These are phyloP conservation scores for Taiozyma sp. DNA, from an alignment of 1,139 yeast genomes.

Conservation along the genomic window DNA sequence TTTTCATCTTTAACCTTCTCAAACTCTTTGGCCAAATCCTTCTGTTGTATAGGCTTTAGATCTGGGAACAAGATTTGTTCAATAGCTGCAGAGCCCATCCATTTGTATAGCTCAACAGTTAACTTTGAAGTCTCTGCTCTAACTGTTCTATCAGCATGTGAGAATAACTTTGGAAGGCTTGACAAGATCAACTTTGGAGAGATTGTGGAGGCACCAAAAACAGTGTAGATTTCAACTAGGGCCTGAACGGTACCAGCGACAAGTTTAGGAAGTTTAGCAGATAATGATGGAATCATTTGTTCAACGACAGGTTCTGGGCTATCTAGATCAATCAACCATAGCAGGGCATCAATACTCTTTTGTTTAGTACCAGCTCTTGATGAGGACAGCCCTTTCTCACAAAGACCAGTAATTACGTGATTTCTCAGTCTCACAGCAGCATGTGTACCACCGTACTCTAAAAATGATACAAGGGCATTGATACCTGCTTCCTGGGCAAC, in stretches of 20 bases:
- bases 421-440: slow-evolving; percentile 34
- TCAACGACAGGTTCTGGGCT: slow-evolving; percentile 64
- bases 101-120: slow-evolving; percentile 64
- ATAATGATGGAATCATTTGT: slow-evolving; percentile 54
- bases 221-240: slow-evolving; percentile 47
- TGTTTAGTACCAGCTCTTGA: slow-evolving; percentile 71
- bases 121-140: slow-evolving; percentile 72
- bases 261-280: slow-evolving; percentile 70
- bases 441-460: slow-evolving; percentile 52
- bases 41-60: slow-evolving; percentile 88
- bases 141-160: slow-evolving; percentile 84
- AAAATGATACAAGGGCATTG: slow-evolving; percentile 45
- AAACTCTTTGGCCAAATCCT: slow-evolving; percentile 70
- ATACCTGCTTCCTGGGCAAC: slow-evolving; percentile 90
- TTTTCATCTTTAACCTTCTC: slow-evolving; percentile 41
- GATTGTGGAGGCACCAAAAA: slow-evolving; percentile 69
- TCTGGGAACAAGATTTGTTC: slow-evolving; percentile 57
- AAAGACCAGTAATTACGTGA: slow-evolving; percentile 50
- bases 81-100: slow-evolving; percentile 67
- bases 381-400: slow-evolving; percentile 72
- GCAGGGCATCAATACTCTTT: slow-evolving; percentile 55
- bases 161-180: slow-evolving; percentile 61
- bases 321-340: slow-evolving; percentile 61
- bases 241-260: slow-evolving; percentile 65
- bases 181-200: slow-evolving; percentile 57